Evolutionary conservation across 257 asterid species (phyloP).

Genomic region (Avicennia marina): DNA sequence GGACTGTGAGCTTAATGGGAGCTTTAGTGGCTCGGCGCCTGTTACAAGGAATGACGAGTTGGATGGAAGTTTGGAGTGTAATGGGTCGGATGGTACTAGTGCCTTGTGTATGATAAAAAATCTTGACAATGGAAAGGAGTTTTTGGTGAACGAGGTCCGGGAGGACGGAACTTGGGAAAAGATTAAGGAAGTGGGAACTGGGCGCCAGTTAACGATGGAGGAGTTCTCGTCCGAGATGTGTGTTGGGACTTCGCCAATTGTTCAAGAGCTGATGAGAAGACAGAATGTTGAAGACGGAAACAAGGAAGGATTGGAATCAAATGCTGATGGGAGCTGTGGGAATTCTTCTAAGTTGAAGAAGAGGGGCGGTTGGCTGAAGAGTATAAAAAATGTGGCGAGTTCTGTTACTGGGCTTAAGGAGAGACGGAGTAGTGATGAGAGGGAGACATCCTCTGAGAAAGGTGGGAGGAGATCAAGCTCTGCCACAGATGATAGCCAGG

Average conservation of each 20-base stretch:
- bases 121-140: constrained; percentile 93
- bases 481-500: constrained; percentile 98
- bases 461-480: constrained; percentile 98
- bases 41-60: constrained; percentile 11
- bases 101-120: constrained; percentile 70
- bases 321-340: constrained; percentile 49
- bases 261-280: constrained; percentile 95
- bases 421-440: constrained; percentile 85
- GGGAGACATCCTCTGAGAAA: constrained; percentile 93
- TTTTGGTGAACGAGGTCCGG: constrained; percentile 83
- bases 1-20: constrained; percentile 22
- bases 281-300: constrained; percentile 80
- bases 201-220: constrained; percentile 86
- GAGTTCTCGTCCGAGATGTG: constrained; percentile 79
- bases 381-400: constrained; percentile 67
- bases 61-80: constrained; percentile 25
- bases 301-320: constrained; percentile 44
- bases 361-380: constrained; percentile 78
- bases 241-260: constrained; percentile 95
- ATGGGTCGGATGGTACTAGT: constrained; percentile 26
- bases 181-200: constrained; percentile 87
- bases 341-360: constrained; percentile 58
- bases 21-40: constrained; percentile 17
- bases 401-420: constrained; percentile 73
- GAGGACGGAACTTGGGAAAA: constrained; percentile 95